Percentiles rank a stretch among this genome's conserved stretches.
Evolutionary conservation across 495 filamentous ascomycete species (phyloP).

Genomic region (Neurospora intermedia): DNA sequence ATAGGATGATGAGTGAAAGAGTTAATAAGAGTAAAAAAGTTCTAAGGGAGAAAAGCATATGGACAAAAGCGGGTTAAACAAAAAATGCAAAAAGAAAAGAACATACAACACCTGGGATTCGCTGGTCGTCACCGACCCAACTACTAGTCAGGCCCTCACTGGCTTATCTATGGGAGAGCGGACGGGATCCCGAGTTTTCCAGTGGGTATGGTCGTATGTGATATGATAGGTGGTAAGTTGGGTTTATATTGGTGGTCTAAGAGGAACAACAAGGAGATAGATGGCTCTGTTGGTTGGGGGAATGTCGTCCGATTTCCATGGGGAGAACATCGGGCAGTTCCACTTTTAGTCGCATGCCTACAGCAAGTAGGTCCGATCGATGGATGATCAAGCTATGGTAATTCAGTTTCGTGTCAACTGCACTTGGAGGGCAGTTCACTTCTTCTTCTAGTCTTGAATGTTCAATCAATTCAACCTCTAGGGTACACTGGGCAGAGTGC

Average conservation of each 20-base stretch:
- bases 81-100: conserved; percentile 2
- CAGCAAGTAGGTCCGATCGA: neutral
- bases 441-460: neutral
- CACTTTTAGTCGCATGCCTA: neutral
- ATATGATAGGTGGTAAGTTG: neutral
- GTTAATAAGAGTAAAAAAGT: no score
- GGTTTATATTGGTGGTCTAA: neutral
- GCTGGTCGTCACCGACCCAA: conserved; percentile 32
- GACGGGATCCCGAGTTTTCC: neutral
- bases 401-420: neutral
- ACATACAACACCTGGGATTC: conserved; percentile 38
- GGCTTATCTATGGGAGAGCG: conserved; percentile 21
- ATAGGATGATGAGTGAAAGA: no score
- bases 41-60: no score
- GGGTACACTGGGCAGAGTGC: no score
- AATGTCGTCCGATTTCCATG: neutral
- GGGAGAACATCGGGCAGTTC: neutral
- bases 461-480: neutral
- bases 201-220: neutral
- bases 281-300: neutral
- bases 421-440: neutral
- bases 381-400: neutral
- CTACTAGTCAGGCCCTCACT: conserved; percentile 30
- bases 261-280: neutral
- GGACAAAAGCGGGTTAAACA: no score